Base-by-base conservation (phyloP, 1,139 yeast species). In the Wickerhamomyces sp. region DNA sequence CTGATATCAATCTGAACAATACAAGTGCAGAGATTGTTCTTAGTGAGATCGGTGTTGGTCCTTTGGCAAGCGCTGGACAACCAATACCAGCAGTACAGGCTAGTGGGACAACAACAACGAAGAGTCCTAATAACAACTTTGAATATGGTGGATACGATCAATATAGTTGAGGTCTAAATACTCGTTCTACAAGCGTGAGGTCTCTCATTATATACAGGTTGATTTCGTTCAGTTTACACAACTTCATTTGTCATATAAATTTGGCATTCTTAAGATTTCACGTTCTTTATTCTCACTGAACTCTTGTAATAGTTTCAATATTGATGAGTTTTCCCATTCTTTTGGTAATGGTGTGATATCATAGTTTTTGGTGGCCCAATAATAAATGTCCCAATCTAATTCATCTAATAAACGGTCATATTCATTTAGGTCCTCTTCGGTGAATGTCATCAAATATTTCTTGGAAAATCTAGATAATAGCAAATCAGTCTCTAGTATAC, bases 351-450 rank as follows among this genome's bases (percentile, higher is more conserved):
- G 95, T 44, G 91, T 86, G 27, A 84, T 79, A 35, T 79, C 81
- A 59, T 73, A 86, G 66, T 88, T 88, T 57, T 78, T 77, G 8
- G 97, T 89, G 27, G 95, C 96, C 98, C 99, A 93, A 69, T 93
- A 93, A 66, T 89, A 94, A 52, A 93, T 91, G 63, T 93, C 99
- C 99, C 99, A 94, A 65, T 93, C 99, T 14, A 93, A 79, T 66
- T 91, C 96, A 64, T 94, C 96, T 62, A 93, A 73, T 48, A 93
- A 69, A 54, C 75, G 65, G 61, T 93, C 98, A 64, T 88, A 93
- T 66, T 93, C 98, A 45, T 82, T 84, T 53, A 94, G 70, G 65
- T 89, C 86, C 45, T 73, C 84, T 51, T 71, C 66, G n/a, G 73
- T 70, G 72, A 93, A 77, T 0, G 63, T 58, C 36, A 75, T 65